Base-by-base conservation (phyloP, 768 basidiomycete species). In the Leccinum boreale region DNA sequence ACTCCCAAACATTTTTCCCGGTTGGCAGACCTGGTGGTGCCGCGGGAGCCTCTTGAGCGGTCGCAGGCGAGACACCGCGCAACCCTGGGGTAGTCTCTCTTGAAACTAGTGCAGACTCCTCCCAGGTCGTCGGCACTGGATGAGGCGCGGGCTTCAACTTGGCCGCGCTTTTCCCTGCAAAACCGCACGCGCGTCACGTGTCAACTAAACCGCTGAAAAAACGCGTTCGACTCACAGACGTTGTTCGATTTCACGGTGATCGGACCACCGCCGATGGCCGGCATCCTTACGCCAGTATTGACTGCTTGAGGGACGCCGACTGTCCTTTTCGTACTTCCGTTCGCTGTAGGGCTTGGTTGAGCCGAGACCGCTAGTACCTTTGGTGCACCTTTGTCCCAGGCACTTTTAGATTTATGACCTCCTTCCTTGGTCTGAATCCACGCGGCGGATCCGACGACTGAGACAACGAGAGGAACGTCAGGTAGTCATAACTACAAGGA, bases 381-480 rank as follows among this genome's bases (percentile, higher is more conserved):
- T 1, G 66, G 58, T 3, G 42, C 42, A 5, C 69, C 65, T 35
- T 62, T 69, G 3, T 55, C 56, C 67, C 65, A 65, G 14, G 62
- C 62, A 60, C 60, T 15, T 61, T 48, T 59, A 0, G 60, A 2
- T 44, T 57, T 61, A 17, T 10, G 26, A 4, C 55, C 52, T 3
- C 35, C 56, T 29, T 52, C 59, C 65, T 54, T 73, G 39, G n/a
- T 46, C 46, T 62, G 52, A 8, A 31, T 63, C 71, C 71, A 72
- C 4, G 50, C 62, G 12, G 57, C 7, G 8, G 71, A 72, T 48
- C 71, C 71, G 5, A 72, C 70, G 44, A 73, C 70, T 72, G 42
- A 42, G 53, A 26, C 11, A 15, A 50, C 12, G 48, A 19, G 28
- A 14, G 39, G 33, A 3, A 42, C 21, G 57, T 62, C 15, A 65